These are phyloP conservation scores for Streptanthus diversifolius DNA, from an alignment of 345 rosid genomes.

Conservation along the genomic window DNA sequence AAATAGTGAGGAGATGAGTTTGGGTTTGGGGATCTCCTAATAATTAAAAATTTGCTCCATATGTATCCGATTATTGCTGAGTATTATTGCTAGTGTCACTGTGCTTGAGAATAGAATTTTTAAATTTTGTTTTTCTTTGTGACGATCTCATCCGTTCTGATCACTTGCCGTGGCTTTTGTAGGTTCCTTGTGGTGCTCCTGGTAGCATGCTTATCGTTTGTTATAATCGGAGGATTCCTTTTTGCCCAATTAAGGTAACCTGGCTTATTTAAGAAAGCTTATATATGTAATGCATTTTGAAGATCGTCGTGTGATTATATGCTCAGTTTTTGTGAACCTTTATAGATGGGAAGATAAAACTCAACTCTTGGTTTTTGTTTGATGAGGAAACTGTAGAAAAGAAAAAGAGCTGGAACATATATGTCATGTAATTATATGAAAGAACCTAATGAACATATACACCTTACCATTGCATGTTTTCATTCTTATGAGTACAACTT, in stretches of 20 bases:
- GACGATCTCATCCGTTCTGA: conserved; percentile 4
- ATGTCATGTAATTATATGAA: neutral
- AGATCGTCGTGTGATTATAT: neutral
- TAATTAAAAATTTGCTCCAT: neutral
- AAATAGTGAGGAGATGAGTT: neutral
- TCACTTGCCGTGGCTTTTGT: conserved; percentile 20
- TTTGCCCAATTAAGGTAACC: conserved; percentile 74
- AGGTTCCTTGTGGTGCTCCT: conserved; percentile 85
- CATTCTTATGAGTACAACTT: neutral
- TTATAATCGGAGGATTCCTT: conserved; percentile 73
- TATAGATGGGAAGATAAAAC: neutral
- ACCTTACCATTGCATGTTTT: neutral
- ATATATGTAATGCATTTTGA: conserved; percentile 5
- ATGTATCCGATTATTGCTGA: neutral
- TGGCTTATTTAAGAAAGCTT: neutral
- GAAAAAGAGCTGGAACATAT: neutral
- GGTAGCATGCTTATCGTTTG: conserved; percentile 73
- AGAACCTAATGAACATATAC: neutral
- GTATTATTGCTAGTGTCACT: neutral
- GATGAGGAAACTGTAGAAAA: neutral
- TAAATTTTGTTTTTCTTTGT: neutral
- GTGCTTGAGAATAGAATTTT: conserved; percentile 9
- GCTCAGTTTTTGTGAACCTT: neutral
- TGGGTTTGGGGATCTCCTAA: neutral
- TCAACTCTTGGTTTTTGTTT: neutral